Evolutionary conservation across 495 filamentous ascomycete genomes (phyloP).

Genomic region (Copromyces sp.): DNA sequence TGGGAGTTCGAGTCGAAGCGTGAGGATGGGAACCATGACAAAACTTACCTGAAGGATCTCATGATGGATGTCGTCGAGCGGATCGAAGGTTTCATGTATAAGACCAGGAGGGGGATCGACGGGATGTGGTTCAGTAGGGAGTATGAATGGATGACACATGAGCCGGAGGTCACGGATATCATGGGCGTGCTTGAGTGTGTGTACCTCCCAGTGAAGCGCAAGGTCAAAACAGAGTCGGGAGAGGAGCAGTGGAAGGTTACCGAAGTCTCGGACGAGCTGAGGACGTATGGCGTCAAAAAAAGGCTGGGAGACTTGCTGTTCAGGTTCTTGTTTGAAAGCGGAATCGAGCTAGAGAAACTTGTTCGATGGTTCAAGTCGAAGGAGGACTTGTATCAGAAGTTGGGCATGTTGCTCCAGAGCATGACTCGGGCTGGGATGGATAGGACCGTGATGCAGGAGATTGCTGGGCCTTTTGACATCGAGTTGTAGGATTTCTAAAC

Average conservation of each 20-base stretch:
- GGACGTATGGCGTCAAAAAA: not conserved
- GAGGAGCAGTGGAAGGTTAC: not conserved
- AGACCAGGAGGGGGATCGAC: not conserved
- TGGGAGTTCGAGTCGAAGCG: not conserved
- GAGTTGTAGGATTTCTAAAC: no score
- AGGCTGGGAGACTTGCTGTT: not conserved
- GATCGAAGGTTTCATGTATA: not conserved
- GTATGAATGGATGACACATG: fast-evolving
- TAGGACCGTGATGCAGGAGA: no score
- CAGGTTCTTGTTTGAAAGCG: not conserved
- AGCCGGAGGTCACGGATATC: not conserved
- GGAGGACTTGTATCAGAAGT: no score
- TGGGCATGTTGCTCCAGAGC: no score
- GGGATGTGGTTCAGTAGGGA: not conserved
- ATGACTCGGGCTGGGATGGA: no score
- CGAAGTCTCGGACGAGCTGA: not conserved
- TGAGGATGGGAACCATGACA: not conserved
- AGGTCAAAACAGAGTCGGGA: not conserved
- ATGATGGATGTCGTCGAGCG: not conserved
- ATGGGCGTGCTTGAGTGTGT: not conserved
- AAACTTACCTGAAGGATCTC: not conserved
- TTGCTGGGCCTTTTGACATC: no score
- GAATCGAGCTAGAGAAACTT: no score
- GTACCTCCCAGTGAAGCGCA: not conserved
- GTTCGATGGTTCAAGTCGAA: no score